Evolutionary conservation across 2,329 filamentous ascomycete species (phyloP), one percentile per base, ranked within the genome.

Genomic region (Trichoderma brevicompactum): DNA sequence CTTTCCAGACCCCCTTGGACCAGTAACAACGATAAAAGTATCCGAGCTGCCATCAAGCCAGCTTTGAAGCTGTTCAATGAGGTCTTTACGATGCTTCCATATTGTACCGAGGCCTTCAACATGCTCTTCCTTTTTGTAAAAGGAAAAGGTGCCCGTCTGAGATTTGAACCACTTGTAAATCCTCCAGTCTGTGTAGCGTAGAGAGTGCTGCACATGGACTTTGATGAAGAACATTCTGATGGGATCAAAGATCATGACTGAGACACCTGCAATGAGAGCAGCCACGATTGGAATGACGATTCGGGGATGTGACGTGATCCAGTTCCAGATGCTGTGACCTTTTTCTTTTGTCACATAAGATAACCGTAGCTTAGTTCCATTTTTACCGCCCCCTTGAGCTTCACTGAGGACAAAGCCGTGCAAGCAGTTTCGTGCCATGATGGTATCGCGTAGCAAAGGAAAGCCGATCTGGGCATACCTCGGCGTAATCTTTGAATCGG

Each of bases 221-320:
- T 92, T 92, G 78, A 98, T 92, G 72, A 96, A 97, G 74, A 96
- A 95, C 0, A 93, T 94, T 50, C 95, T 88, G 65, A 99, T 94
- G 0, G 95, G 95, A 71, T 99, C 95, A 72, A 99, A 98, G 7
- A 98, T 83, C 1, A 92, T 87, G 19, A 97, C 92, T 0, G 94
- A 96, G 54, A 95, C 81, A 40, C 90, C 89, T 0, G 94, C 93
- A 36, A 97, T 75, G 2, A 98, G 78, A 1, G 93, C 94, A 15
- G 92, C 92, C 1, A 97, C 62, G 1, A 91, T 78, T 0, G 95
- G 94, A 53, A 99, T 89, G 32, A 96, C 91, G 52, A 98, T 92
- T 55, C 93, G 86, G 0, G 94, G 94, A 72, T 99, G 95, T 65
- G 81, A 91, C 9, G 91, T 83, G 34, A 98, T 77, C 94, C 93